These are phyloP conservation scores for Firmiana major DNA, from an alignment of 345 rosid genomes.

Conservation along the genomic window DNA sequence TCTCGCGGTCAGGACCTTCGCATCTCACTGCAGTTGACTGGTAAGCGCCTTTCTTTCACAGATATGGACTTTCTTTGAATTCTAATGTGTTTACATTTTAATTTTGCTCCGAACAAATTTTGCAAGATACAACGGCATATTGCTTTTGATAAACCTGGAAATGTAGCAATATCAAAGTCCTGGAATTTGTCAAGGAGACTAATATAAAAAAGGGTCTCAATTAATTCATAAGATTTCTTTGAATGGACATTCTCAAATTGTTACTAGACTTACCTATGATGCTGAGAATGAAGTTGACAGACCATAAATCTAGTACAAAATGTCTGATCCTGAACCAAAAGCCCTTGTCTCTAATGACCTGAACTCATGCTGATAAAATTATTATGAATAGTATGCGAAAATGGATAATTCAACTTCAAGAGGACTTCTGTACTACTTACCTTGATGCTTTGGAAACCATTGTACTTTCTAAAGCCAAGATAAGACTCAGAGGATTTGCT, in stretches of 20 bases:
- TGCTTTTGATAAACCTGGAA: not conserved
- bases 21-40: conserved; percentile 53
- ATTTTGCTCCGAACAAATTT: not conserved
- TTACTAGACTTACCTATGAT: not conserved
- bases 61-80: not conserved
- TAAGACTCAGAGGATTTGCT: not conserved
- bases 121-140: not conserved
- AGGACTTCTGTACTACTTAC: not conserved
- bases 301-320: not conserved
- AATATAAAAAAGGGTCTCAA: not conserved
- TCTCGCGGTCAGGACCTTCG: conserved; percentile 49
- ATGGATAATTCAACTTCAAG: not conserved
- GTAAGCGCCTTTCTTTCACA: conserved; percentile 27
- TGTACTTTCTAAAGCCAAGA: not conserved
- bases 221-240: not conserved
- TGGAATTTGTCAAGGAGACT: not conserved
- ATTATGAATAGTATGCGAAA: not conserved
- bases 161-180: not conserved
- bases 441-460: not conserved
- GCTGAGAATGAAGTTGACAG: not conserved
- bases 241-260: not conserved
- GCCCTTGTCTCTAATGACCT: not conserved
- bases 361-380: not conserved
- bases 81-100: not conserved
- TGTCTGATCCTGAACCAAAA: not conserved